Percentiles rank a stretch among this genome's conserved stretches.
Evolutionary conservation across 1,284 basidiomycete species (phyloP).

Genomic region (Apiotrichum sp.): DNA sequence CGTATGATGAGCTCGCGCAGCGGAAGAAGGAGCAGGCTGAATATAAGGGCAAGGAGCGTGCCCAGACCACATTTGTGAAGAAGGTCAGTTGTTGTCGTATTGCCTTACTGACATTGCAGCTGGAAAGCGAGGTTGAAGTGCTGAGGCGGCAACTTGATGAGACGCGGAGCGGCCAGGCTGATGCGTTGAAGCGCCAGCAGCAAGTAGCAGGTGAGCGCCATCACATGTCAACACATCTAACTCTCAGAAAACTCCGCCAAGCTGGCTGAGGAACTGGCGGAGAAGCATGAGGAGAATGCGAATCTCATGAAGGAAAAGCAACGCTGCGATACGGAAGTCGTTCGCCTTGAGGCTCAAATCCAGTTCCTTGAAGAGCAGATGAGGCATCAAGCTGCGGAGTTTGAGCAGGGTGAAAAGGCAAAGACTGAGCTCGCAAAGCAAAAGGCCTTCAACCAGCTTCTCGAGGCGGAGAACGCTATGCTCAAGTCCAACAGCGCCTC

Average conservation of each 20-base stretch:
- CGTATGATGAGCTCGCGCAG: constrained; percentile 62
- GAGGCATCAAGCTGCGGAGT: not conserved
- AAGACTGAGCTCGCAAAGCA: constrained; percentile 2
- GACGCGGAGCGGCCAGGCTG: not conserved
- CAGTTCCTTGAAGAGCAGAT: not conserved
- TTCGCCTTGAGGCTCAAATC: not conserved
- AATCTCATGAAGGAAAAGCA: not conserved
- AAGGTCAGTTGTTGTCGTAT: not conserved
- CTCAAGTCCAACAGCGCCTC: not conserved
- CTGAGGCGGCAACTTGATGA: constrained; percentile 52
- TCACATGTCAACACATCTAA: not conserved
- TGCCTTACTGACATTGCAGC: constrained; percentile 1
- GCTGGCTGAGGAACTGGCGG: not conserved
- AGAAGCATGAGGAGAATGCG: not conserved
- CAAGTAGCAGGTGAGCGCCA: not conserved
- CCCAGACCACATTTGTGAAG: constrained; percentile 40
- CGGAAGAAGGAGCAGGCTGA: constrained; percentile 85
- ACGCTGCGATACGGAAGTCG: not conserved
- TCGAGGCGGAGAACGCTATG: not conserved
- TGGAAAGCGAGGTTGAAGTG: constrained; percentile 72
- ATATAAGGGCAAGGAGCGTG: constrained; percentile 64
- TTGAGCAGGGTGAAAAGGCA: constrained; percentile 4
- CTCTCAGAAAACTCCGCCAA: not conserved
- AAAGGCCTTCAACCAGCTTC: constrained; percentile 1
- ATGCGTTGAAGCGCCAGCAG: not conserved